A percentile compares a stretch with the other conserved stretches of the same genome.
These are phyloP conservation scores for Plasmodiophora brassicae DNA, from an alignment of 208 protist genomes.

Conservation along the genomic window DNA sequence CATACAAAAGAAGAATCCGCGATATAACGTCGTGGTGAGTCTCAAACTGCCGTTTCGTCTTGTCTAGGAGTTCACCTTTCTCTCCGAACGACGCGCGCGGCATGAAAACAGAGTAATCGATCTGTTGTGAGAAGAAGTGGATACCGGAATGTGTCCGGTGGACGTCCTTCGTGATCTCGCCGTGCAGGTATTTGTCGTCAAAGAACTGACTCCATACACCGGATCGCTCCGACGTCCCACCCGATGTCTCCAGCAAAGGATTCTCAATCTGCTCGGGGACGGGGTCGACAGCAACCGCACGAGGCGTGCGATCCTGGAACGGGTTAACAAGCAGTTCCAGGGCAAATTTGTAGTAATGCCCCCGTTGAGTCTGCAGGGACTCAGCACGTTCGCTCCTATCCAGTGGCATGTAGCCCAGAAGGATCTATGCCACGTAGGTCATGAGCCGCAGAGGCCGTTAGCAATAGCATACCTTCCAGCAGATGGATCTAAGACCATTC, in stretches of 20 bases:
- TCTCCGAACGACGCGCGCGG: background rate
- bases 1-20: conserved; percentile 40
- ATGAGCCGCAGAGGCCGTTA: background rate
- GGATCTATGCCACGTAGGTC: background rate
- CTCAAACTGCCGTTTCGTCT: conserved; percentile 11
- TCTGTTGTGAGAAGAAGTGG: background rate
- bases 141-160: background rate
- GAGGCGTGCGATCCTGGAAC: background rate
- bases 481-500: background rate
- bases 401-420: background rate
- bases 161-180: conserved; percentile 22
- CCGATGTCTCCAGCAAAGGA: background rate
- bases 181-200: background rate
- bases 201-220: background rate
- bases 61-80: no score
- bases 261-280: background rate
- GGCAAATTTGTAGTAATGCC: background rate
- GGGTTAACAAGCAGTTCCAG: background rate
- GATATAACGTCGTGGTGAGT: conserved; percentile 38
- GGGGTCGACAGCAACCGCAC: background rate
- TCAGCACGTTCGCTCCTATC: background rate
- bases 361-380: background rate
- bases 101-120: background rate
- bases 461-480: background rate
- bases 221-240: background rate